Conservation (phyloP, 441 rosid species). For the Brassica balearica region DNA sequence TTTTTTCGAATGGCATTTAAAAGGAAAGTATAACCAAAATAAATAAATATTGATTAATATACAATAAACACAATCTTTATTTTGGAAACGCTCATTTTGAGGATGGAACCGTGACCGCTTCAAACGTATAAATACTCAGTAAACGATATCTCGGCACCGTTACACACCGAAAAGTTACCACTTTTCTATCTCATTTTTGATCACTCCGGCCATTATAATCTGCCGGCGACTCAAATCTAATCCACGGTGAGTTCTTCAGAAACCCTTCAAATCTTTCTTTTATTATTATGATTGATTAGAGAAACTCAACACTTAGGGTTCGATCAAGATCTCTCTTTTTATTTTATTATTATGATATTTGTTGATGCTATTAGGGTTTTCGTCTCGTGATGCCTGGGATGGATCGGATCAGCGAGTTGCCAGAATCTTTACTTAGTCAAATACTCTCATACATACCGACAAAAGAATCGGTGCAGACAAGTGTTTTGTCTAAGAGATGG, state of each 20-base stretch:
- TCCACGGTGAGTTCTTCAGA: neutral
- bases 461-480: constrained; percentile 30
- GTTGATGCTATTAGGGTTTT: neutral
- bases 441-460: constrained; percentile 18
- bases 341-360: neutral
- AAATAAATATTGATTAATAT: too few species aligned
- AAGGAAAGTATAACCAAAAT: neutral
- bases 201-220: neutral
- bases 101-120: neutral
- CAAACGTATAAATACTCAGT: neutral
- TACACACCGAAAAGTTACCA: neutral
- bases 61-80: neutral
- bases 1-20: too few species aligned
- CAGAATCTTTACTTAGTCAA: constrained; percentile 1
- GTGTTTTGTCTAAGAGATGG: constrained; percentile 20
- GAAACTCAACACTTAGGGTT: neutral
- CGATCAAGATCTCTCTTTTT: neutral
- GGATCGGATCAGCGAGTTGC: constrained; percentile 24
- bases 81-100: neutral
- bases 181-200: neutral
- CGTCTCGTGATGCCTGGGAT: neutral
- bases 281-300: neutral
- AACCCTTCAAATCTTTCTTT: too few species aligned
- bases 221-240: neutral
- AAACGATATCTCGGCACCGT: too few species aligned